A percentile compares a stretch with the other conserved stretches of the same genome.
phyloP scores from a whole-genome alignment of 1,284 basidiomycete genomes.

The Moesziomyces sp. region DNA sequence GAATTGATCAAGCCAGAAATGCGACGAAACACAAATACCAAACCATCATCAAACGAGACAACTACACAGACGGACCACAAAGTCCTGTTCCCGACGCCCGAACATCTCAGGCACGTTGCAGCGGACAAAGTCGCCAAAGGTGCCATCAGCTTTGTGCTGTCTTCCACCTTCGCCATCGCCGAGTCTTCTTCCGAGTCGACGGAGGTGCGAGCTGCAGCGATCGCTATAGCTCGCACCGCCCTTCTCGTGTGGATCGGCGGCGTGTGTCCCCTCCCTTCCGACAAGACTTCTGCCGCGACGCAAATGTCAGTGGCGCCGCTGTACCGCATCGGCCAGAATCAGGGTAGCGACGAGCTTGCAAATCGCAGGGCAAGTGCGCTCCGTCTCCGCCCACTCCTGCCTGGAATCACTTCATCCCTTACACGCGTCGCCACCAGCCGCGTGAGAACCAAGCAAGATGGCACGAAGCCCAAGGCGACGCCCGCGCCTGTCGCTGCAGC shows the following conservation, averaged over 20 bases:
- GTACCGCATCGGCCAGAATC: constrained; percentile 1
- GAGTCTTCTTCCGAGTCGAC: constrained; percentile 15
- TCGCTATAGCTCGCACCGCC: constrained; percentile 12
- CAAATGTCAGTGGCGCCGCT: constrained; percentile 1
- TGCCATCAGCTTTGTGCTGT: constrained; percentile 37
- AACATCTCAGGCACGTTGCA: constrained; percentile 16
- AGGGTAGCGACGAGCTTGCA: background rate
- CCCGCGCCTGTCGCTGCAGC: constrained; percentile 18
- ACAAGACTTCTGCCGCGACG: background rate
- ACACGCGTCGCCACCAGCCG: constrained; percentile 35
- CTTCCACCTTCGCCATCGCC: constrained; percentile 23
- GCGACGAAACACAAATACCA: background rate
- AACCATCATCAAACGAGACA: background rate
- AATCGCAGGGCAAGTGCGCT: background rate
- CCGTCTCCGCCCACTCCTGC: constrained; percentile 29
- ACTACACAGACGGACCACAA: background rate
- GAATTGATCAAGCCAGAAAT: background rate
- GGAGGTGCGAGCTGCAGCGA: constrained; percentile 4
- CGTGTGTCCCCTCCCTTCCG: constrained; percentile 5
- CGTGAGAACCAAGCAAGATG: constrained; percentile 12
- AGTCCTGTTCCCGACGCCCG: constrained; percentile 17
- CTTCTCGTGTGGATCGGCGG: constrained; percentile 43
- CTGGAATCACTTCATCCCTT: constrained; percentile 37
- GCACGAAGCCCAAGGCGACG: constrained; percentile 4
- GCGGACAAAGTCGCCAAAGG: constrained; percentile 32